These are phyloP conservation scores for Rhododendron williamsianum DNA, from an alignment of 148 eudicot species.

Conservation along the genomic window DNA sequence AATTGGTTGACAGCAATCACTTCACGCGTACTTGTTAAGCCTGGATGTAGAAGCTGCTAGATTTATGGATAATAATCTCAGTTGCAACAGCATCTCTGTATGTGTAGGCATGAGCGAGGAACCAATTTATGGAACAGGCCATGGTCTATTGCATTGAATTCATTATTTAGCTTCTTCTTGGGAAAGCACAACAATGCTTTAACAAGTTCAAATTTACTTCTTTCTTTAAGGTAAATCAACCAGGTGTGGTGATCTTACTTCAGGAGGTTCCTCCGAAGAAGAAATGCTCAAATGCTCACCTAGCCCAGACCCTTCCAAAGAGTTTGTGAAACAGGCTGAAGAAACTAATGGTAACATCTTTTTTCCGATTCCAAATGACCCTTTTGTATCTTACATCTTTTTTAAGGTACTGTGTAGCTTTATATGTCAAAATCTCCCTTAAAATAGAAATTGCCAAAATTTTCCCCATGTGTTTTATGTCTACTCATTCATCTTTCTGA, in stretches of 20 bases:
- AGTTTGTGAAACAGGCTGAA: not conserved
- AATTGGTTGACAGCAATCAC: not conserved
- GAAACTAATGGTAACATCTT: constrained; percentile 4
- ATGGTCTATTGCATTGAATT: not conserved
- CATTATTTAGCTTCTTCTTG: not conserved
- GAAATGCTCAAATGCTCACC: not conserved
- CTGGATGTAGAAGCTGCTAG: not conserved
- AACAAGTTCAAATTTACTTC: not conserved
- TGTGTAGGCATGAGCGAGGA: not conserved
- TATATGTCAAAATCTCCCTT: not conserved
- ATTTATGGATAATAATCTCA: not conserved
- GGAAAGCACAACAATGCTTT: not conserved
- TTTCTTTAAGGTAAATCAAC: constrained; percentile 11
- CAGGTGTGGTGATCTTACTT: not conserved
- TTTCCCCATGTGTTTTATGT: not conserved
- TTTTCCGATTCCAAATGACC: not conserved
- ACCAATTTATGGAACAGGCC: not conserved
- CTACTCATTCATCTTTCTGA: not conserved
- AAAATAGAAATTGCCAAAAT: not conserved
- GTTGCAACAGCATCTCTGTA: not conserved
- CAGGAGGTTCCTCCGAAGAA: constrained; percentile 6
- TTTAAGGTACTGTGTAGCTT: not conserved
- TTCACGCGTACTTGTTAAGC: not conserved
- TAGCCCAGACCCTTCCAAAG: not conserved
- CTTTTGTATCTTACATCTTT: not conserved